Base-by-base conservation (phyloP, 192 early-diverging fungal genomes). In the Thoreauomyces humboldtii region DNA sequence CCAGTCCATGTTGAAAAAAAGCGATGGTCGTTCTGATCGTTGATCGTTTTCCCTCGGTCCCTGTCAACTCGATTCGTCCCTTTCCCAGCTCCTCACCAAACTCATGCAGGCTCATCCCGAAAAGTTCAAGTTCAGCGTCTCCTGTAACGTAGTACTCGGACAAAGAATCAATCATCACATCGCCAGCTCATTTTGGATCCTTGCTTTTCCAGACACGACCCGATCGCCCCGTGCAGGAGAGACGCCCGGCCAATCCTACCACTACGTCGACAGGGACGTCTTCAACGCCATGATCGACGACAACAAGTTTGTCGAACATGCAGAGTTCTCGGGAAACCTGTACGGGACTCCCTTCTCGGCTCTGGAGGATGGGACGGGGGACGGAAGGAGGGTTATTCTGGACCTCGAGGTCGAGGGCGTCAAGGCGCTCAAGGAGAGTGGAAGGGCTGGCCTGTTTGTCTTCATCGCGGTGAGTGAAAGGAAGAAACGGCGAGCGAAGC, bases 101-200 rank as follows among this genome's bases (percentile, higher is more conserved):
- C 63, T 77, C 47, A 76, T 81, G 69, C 90, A 86, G 22, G 90
- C 93, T 44, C 88, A 89, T 68, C 94, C 91, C 5, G 54, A 74
- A 31, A 81, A 81, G 22, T 95, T 98, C 78, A 93, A 92, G 5
- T 96, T 96, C 77, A 89, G 87, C 66, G 87, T 98, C 4, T 96
- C 94, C 33, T 87, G 63, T 65, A 31, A 55, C 32, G 5, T 31
- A 29, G 15, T 52, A 27, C 27, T 52, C 17, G 27, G 2, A 29
- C 17, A 9, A 24, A 9, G 25, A 24, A 46, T n/a, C n/a, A n/a
- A n/a, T n/a, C n/a, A n/a, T n/a, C n/a, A n/a, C n/a, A n/a, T n/a
- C n/a, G n/a, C n/a, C n/a, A n/a, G n/a, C n/a, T n/a, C n/a, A n/a
- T n/a, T n/a, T n/a, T n/a, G n/a, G n/a, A n/a, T n/a, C n/a, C n/a